Conservation (phyloP, 129 eudicot genomes). For the Flaveria brownii region DNA sequence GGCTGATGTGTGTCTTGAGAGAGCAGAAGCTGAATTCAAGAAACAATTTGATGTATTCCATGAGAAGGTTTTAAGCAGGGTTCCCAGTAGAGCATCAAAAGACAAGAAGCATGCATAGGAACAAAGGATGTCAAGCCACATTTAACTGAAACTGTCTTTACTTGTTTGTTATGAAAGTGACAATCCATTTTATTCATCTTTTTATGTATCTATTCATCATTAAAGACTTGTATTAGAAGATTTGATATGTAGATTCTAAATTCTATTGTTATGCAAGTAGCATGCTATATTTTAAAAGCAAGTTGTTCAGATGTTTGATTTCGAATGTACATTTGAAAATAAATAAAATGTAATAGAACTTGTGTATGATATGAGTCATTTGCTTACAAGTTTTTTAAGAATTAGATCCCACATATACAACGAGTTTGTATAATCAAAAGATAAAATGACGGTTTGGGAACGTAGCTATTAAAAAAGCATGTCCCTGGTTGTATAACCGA, state of each 20-base stretch:
- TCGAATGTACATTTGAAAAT: no score
- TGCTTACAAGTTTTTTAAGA: no score
- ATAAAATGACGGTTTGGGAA: no score
- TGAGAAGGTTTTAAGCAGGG: constrained; percentile 71
- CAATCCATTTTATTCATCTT: constrained; percentile 6
- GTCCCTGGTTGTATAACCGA: no score
- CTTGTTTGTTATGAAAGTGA: constrained; percentile 19
- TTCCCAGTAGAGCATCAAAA: constrained; percentile 57
- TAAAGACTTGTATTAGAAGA: constrained; percentile 10
- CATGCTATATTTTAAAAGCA: constrained; percentile 7
- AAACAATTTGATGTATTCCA: constrained; percentile 71
- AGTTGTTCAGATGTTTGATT: neutral
- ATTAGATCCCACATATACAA: no score
- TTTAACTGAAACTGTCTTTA: constrained; percentile 3
- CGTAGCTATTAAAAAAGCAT: no score
- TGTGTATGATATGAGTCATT: no score
- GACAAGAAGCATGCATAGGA: constrained; percentile 41
- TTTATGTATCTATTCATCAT: constrained; percentile 18
- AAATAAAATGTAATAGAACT: no score
- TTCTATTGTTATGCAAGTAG: constrained; percentile 17
- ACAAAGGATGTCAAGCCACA: neutral
- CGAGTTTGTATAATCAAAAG: no score
- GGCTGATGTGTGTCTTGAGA: constrained; percentile 72
- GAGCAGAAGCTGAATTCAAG: constrained; percentile 62
- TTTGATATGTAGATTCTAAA: constrained; percentile 27